Percentiles rank a stretch among this genome's conserved stretches.
These are phyloP conservation scores for Suhomyces faveliae DNA, from an alignment of 805 yeast species.

Conservation along the genomic window DNA sequence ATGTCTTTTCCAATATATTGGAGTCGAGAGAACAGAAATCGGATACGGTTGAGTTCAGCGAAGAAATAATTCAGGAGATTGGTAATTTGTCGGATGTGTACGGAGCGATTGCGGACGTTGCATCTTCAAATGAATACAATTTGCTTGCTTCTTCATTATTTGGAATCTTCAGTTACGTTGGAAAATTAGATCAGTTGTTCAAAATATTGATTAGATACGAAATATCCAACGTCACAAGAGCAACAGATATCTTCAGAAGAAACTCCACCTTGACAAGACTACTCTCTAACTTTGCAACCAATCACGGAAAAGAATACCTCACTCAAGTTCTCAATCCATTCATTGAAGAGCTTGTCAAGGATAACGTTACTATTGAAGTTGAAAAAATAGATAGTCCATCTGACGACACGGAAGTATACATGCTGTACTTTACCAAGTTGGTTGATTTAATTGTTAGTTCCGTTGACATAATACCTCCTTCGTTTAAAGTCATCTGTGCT, in stretches of 20 bases:
- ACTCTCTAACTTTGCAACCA: conserved; percentile 66
- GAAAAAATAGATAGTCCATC: conserved; percentile 46
- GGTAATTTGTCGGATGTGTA: conserved; percentile 43
- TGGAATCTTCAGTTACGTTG: conserved; percentile 46
- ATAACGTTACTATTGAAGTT: conserved; percentile 59
- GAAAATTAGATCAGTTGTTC: conserved; percentile 45
- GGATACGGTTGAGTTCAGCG: conserved; percentile 28
- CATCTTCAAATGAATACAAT: conserved; percentile 70
- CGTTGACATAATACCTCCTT: conserved; percentile 59
- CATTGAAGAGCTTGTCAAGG: conserved; percentile 48
- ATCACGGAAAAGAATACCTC: conserved; percentile 63
- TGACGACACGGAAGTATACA: conserved; percentile 45
- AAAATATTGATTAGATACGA: conserved; percentile 59
- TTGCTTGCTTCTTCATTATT: conserved; percentile 65
- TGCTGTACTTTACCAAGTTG: conserved; percentile 53
- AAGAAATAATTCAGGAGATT: conserved; percentile 21
- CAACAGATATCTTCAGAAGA: conserved; percentile 73
- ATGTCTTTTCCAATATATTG: conserved; percentile 69
- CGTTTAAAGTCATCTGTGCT: conserved; percentile 69
- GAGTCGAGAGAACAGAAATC: conserved; percentile 29
- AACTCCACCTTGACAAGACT: conserved; percentile 81
- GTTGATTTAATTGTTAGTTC: conserved; percentile 61
- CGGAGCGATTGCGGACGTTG: conserved; percentile 55
- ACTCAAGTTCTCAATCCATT: conserved; percentile 53
- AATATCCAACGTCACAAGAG: conserved; percentile 55